Percentiles rank a stretch among this genome's conserved stretches.
Evolutionary conservation across 768 basidiomycete species (phyloP).

Genomic region (Nevesoporus exiguus): DNA sequence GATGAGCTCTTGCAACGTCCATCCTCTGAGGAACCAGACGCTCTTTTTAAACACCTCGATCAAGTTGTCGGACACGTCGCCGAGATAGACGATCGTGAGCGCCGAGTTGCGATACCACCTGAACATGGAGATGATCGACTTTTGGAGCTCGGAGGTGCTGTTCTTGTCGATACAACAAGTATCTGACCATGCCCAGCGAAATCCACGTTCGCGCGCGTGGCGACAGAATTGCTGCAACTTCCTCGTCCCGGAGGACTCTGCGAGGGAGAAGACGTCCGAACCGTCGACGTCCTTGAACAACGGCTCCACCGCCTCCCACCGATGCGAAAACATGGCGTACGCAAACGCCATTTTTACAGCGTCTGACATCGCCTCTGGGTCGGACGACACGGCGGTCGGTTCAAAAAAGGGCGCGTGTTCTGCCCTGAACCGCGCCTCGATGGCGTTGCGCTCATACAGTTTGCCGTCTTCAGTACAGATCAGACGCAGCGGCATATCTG

Average conservation of each 20-base stretch:
- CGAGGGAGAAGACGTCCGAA: constrained; percentile 15
- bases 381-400: neutral
- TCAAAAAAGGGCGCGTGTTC: constrained; percentile 16
- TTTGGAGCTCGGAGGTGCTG: constrained; percentile 28
- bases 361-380: neutral
- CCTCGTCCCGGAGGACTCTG: constrained; percentile 5
- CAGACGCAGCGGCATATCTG: constrained; percentile 23
- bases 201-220: constrained; percentile 17
- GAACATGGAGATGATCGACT: constrained; percentile 32
- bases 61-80: constrained; percentile 15
- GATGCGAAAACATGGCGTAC: constrained; percentile 26
- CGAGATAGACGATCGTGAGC: constrained; percentile 25
- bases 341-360: constrained; percentile 14
- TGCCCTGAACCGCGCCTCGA: constrained; percentile 14
- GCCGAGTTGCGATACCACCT: constrained; percentile 26
- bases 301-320: constrained; percentile 21
- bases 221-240: constrained; percentile 22
- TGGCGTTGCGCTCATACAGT: constrained; percentile 16
- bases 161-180: constrained; percentile 29
- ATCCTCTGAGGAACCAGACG: constrained; percentile 26
- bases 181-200: constrained; percentile 28
- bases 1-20: constrained; percentile 28
- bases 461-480: constrained; percentile 26
- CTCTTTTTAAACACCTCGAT: constrained; percentile 14
- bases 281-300: constrained; percentile 15